These are phyloP conservation scores for Phialophora verrucosa DNA, from an alignment of 2,329 filamentous ascomycete genomes.

Conservation along the genomic window DNA sequence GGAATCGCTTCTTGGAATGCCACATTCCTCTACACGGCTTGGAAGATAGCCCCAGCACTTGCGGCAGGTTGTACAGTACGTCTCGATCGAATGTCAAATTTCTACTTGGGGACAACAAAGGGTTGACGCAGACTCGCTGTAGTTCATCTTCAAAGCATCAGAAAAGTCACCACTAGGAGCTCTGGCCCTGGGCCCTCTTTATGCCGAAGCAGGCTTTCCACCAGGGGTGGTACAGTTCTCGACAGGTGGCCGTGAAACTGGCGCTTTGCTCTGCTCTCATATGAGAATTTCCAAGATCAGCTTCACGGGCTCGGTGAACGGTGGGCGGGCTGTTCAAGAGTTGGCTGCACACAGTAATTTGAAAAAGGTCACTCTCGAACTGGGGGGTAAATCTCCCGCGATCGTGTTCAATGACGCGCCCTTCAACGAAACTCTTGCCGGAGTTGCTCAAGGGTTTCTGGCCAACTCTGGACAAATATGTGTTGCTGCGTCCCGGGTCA, in stretches of 20 bases:
- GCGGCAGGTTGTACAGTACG: too few relatives aligned
- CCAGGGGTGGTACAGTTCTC: conserved; percentile 77
- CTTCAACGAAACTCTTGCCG: conserved; percentile 74
- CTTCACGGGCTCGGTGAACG: conserved; percentile 76
- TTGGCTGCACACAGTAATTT: conserved; percentile 53
- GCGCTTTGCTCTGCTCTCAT: conserved; percentile 70
- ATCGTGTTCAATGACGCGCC: conserved; percentile 65
- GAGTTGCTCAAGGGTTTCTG: conserved; percentile 69
- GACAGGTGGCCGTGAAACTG: conserved; percentile 72
- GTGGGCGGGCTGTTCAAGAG: conserved; percentile 58
- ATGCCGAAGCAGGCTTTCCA: conserved; percentile 76
- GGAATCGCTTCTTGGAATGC: conserved; percentile 90
- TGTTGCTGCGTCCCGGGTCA: conserved; percentile 66
- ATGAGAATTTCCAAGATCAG: conserved; percentile 74
- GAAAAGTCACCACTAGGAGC: conserved; percentile 64
- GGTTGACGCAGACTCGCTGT: conserved; percentile 58
- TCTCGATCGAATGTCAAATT: neutral
- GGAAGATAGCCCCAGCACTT: too few relatives aligned
- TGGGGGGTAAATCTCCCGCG: conserved; percentile 63
- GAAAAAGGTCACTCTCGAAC: conserved; percentile 66
- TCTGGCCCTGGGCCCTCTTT: conserved; percentile 66
- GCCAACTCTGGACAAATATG: conserved; percentile 68
- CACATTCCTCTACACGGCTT: conserved; percentile 64
- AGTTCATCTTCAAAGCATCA: conserved; percentile 62
- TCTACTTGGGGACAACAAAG: neutral